Conservation (phyloP, 2,329 filamentous ascomycete species). For the Onygena corvina region DNA sequence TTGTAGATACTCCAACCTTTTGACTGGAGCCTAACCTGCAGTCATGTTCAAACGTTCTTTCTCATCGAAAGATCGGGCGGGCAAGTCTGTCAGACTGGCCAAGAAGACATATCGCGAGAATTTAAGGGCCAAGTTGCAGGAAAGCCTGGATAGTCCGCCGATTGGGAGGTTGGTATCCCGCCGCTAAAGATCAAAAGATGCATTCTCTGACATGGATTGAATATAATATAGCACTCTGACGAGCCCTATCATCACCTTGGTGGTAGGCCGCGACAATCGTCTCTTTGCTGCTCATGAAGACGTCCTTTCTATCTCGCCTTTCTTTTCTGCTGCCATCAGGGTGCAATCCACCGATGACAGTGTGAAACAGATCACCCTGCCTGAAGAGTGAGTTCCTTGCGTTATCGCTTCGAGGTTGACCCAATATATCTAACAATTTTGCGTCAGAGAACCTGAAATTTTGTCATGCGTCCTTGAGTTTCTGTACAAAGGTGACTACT, state of each 20-base stretch:
- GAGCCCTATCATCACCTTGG: slow-evolving; percentile 72
- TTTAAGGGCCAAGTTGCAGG: slow-evolving; percentile 76
- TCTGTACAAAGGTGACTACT: slow-evolving; percentile 94
- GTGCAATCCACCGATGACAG: slow-evolving; percentile 58
- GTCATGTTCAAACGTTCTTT: slow-evolving; percentile 91
- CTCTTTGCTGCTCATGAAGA: slow-evolving; percentile 94
- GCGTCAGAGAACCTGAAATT: slow-evolving; percentile 74
- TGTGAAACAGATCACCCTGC: slow-evolving; percentile 65
- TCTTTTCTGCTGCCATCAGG: slow-evolving; percentile 62
- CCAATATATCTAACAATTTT: slow-evolving; percentile 13
- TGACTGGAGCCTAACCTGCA: slow-evolving; percentile 28
- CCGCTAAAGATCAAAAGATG: slow-evolving; percentile 18
- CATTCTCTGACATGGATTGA: not conserved
- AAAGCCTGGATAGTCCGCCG: slow-evolving; percentile 55
- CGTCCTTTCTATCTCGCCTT: slow-evolving; percentile 73
- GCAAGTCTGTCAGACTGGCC: slow-evolving; percentile 68
- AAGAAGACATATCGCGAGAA: slow-evolving; percentile 68
- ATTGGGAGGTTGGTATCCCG: slow-evolving; percentile 37
- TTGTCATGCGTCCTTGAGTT: slow-evolving; percentile 92
- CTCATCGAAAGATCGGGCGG: slow-evolving; percentile 69
- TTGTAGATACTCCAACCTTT: slow-evolving; percentile 26
- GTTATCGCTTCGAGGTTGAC: not conserved
- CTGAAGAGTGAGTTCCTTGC: slow-evolving; percentile 42
- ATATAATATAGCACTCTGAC: slow-evolving; percentile 40
- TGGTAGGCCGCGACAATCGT: slow-evolving; percentile 71